phyloP scores from a whole-genome alignment of 139 green algal genomes.

The Volvox reticuliferus region DNA sequence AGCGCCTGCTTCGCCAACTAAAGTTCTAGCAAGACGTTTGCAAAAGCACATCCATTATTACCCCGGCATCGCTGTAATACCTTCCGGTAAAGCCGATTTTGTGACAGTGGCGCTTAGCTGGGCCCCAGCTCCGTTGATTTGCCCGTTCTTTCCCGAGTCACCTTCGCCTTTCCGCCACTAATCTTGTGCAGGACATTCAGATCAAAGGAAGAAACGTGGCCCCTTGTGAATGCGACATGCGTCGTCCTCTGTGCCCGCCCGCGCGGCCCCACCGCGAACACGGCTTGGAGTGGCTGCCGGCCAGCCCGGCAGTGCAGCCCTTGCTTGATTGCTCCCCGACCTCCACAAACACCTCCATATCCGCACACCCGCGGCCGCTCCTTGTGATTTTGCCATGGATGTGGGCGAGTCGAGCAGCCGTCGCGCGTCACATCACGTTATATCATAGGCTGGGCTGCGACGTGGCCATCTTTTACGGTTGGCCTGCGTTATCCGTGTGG shows the following conservation, averaged over 20 bases:
- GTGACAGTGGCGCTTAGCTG: too few relatives aligned
- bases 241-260: background rate
- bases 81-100: too few relatives aligned
- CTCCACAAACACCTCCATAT: background rate
- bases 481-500: slow-evolving; percentile 33
- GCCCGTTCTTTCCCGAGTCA: too few relatives aligned
- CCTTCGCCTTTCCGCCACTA: too few relatives aligned
- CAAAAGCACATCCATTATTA: background rate
- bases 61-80: too few relatives aligned
- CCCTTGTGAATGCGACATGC: background rate
- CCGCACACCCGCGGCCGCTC: background rate
- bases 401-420: background rate
- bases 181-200: too few relatives aligned
- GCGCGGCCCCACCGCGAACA: background rate
- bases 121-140: too few relatives aligned
- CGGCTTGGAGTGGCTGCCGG: background rate
- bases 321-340: too few relatives aligned
- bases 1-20: slow-evolving; percentile 9
- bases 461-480: slow-evolving; percentile 25
- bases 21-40: background rate
- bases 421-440: slow-evolving; percentile 2
- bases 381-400: slow-evolving; percentile 35
- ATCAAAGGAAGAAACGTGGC: too few relatives aligned
- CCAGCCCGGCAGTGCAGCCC: background rate
- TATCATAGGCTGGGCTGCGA: slow-evolving; percentile 42